Evolutionary conservation across 805 yeast genomes (phyloP), one percentile per base, ranked within the genome.

Genomic region (Nakazawaea molendinolei): DNA sequence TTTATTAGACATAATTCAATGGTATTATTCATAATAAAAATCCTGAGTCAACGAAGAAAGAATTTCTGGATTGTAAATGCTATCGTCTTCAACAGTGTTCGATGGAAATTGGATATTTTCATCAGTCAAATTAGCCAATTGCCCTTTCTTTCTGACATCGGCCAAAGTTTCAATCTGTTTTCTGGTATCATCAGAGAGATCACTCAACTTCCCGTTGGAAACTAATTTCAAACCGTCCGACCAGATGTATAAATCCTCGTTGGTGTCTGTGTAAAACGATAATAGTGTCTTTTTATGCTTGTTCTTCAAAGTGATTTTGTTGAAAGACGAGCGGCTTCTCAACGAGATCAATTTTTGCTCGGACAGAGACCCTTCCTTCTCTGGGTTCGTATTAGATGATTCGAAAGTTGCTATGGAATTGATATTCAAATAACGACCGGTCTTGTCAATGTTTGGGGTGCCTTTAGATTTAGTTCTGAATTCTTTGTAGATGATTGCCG

Each of bases 231-330:
- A 54, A 0, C 94, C 95, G 56, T 86, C 95, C 23, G 80, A 60
- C 94, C 94, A 86, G 6, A 78, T 72, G 36, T 71, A 74, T 28
- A 80, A 75, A 33, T 74, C 69, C 32, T 79, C 85, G 44, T 71
- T 70, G 1, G 85, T 79, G 40, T 82, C 89, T 10, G 84, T 72
- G 51, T 69, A 84, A 47, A 84, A 79, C n/a, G 66, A 54, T 38
- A 84, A 63, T 8, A 76, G 44, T 14, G 59, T 50, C 28, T 67
- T 65, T 23, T 58, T 58, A 24, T 56, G 50, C 46, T 66, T 50
- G 45, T 65, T 75, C 9, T 66, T 42, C 14, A 80, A 52, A 1
- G 73, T 61, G 34, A 80, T 74, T 48, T 69, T 76, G 34, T 75
- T 77, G 46, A 75, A 74, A 14, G 58, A 69, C 47, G 57, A 58